These are phyloP conservation scores for Phragmites australis DNA, from an alignment of 176 grass and related monocot genomes.

Conservation along the genomic window DNA sequence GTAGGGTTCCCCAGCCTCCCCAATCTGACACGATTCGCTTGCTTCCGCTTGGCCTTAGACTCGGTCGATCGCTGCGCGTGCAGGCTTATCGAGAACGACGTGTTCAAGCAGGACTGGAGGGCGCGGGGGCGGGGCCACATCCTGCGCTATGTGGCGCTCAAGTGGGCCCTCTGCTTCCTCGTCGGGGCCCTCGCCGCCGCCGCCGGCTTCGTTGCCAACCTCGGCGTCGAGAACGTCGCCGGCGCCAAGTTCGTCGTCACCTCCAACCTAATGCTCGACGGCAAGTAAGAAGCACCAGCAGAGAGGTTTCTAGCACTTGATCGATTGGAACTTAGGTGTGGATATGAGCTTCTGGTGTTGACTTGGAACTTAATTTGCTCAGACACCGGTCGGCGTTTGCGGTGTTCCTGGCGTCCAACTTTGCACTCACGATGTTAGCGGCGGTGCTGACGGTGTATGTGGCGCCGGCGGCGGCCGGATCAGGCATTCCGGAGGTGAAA, in stretches of 20 bases:
- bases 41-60: background rate
- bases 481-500: slow-evolving; percentile 91
- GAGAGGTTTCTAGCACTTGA: background rate
- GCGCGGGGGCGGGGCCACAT: slow-evolving; percentile 51
- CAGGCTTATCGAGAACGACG: slow-evolving; percentile 89
- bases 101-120: slow-evolving; percentile 95
- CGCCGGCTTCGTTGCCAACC: slow-evolving; percentile 70
- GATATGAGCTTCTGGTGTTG: background rate
- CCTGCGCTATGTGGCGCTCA: slow-evolving; percentile 75
- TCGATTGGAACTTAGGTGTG: background rate
- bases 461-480: slow-evolving; percentile 83
- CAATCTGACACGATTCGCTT: slow-evolving; percentile 3
- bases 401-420: slow-evolving; percentile 72
- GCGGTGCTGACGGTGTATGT: slow-evolving; percentile 71
- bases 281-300: slow-evolving; percentile 46
- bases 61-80: background rate
- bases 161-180: slow-evolving; percentile 88
- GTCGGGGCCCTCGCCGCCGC: slow-evolving; percentile 58
- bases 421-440: slow-evolving; percentile 71
- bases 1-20: slow-evolving; percentile 4
- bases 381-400: slow-evolving; percentile 64
- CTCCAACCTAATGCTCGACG: slow-evolving; percentile 72
- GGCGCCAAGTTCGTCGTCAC: slow-evolving; percentile 87
- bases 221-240: slow-evolving; percentile 92
- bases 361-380: slow-evolving; percentile 17